These are phyloP conservation scores for Curvularia sp. DNA, from an alignment of 2,329 filamentous ascomycete genomes.

Conservation along the genomic window DNA sequence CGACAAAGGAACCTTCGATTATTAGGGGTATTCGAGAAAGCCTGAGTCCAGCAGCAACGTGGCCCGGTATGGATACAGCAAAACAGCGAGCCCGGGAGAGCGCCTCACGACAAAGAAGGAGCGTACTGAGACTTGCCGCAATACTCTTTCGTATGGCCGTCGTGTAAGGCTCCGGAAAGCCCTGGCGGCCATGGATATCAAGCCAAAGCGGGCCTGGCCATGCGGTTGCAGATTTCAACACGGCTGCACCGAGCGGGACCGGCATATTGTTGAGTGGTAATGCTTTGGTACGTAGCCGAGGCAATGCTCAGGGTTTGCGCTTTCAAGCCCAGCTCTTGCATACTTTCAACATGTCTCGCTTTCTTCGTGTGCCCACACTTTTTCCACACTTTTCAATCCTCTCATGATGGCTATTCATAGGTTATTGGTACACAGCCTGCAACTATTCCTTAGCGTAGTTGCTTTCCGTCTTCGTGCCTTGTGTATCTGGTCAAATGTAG, in stretches of 20 bases:
- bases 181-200: conserved; percentile 13
- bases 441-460: conserved; percentile 19
- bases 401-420: conserved; percentile 15
- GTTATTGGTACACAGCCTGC: conserved; percentile 18
- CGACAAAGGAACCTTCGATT: conserved; percentile 22
- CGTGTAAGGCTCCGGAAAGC: conserved; percentile 14
- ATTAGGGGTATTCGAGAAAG: conserved; percentile 21
- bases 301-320: conserved; percentile 16
- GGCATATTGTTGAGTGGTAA: conserved; percentile 23
- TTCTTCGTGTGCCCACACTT: conserved; percentile 13
- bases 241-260: conserved; percentile 26
- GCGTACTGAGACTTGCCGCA: conserved; percentile 8
- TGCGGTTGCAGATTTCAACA: conserved; percentile 16
- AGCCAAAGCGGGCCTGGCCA: conserved; percentile 17
- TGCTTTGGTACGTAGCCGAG: conserved; percentile 34
- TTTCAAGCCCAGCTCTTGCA: conserved; percentile 20
- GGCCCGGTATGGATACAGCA: conserved; percentile 13
- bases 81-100: conserved; percentile 12
- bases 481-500: conserved; percentile 16
- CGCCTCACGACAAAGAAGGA: conserved; percentile 12
- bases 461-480: conserved; percentile 19
- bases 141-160: conserved; percentile 11
- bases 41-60: conserved; percentile 29
- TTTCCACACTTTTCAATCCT: conserved; percentile 10
- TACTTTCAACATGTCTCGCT: conserved; percentile 16